Evolutionary conservation across 2,329 filamentous ascomycete genomes (phyloP), one percentile per base, ranked within the genome.

Genomic region (Aspergillus tanneri): DNA sequence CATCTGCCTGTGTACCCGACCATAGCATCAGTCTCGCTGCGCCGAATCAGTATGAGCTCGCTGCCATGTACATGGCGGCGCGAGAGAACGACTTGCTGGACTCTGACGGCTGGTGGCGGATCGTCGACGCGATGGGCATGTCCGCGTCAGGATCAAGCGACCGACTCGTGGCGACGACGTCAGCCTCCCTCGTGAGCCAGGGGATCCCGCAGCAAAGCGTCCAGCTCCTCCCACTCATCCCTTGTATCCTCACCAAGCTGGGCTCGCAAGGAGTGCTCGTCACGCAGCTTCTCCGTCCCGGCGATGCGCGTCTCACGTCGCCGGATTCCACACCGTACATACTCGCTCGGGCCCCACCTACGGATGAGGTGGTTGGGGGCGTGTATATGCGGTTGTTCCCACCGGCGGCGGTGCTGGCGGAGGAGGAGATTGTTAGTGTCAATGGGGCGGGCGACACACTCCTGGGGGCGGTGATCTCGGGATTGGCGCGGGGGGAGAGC

Each of bases 371-470:
- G 0, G 84, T 90, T 2, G 89, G 90, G 0, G 92, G 91, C 0
- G 78, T 96, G 2, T 96, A 96, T 63, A 90, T 96, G 85, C 72
- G 83, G 5, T 65, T 85, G 73, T 88, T 89, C 65, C 82, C 87
- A 0, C 76, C 87, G 0, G 81, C 80, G 1, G 83, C 87, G 64
- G 71, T 75, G 12, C 77, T 96, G 5, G 49, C 59, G 2, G 68
- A 74, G 0, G 71, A 79, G 16, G 83, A 93, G 21, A 77, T 95
- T 1, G 83, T 92, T 1, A 96, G 90, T 38, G 92, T 97, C 8
- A 97, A 97, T 66, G 93, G 92, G 0, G 90, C 90, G 2, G 93
- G 93, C 0, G 93, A 99, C 70, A 96, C 93, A 0, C 91, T 97
- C 66, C 76, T 95, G 7, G 93, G 92, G 0, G 86, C 90, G 11